phyloP scores from a whole-genome alignment of 495 filamentous ascomycete genomes.

The Saxophila tyrrhenica region DNA sequence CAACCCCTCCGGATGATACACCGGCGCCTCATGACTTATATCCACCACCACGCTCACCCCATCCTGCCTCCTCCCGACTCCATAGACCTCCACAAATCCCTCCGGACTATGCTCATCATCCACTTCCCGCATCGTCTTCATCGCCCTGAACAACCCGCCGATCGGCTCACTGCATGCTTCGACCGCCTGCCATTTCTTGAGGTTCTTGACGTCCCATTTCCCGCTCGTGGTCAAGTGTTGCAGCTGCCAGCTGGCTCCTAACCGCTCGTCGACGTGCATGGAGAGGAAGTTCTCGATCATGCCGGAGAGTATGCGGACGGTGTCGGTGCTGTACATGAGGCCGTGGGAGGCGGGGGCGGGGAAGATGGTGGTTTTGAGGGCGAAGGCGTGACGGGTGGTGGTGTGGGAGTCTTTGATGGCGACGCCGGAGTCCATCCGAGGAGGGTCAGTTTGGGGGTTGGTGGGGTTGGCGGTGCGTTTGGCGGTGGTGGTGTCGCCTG shows the following conservation, averaged over 20 bases:
- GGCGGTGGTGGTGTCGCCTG: neutral
- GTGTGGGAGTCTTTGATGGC: slow-evolving; percentile 3
- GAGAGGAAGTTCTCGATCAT: slow-evolving; percentile 73
- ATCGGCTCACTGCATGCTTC: slow-evolving; percentile 68
- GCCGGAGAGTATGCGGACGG: slow-evolving; percentile 63
- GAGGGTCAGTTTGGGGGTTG: neutral
- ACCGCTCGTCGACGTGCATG: slow-evolving; percentile 59
- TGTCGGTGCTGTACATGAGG: slow-evolving; percentile 67
- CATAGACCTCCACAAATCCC: slow-evolving; percentile 60
- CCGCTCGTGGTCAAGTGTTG: slow-evolving; percentile 74
- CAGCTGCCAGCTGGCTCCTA: slow-evolving; percentile 81
- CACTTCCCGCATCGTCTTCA: slow-evolving; percentile 80
- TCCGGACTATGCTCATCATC: slow-evolving; percentile 74
- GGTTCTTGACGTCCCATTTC: slow-evolving; percentile 98
- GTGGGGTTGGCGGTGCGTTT: neutral
- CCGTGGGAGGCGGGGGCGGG: slow-evolving; percentile 74
- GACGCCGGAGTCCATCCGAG: neutral
- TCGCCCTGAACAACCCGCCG: slow-evolving; percentile 61
- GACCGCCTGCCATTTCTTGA: slow-evolving; percentile 78
- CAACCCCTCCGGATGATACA: slow-evolving; percentile 69
- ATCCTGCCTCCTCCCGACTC: slow-evolving; percentile 27
- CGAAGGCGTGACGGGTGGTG: slow-evolving; percentile 6
- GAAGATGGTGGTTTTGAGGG: slow-evolving; percentile 60
- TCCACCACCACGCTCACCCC: slow-evolving; percentile 67
- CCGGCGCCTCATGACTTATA: slow-evolving; percentile 76